These are phyloP conservation scores for Lotmaria passim DNA, from an alignment of 208 protist genomes.

Conservation along the genomic window DNA sequence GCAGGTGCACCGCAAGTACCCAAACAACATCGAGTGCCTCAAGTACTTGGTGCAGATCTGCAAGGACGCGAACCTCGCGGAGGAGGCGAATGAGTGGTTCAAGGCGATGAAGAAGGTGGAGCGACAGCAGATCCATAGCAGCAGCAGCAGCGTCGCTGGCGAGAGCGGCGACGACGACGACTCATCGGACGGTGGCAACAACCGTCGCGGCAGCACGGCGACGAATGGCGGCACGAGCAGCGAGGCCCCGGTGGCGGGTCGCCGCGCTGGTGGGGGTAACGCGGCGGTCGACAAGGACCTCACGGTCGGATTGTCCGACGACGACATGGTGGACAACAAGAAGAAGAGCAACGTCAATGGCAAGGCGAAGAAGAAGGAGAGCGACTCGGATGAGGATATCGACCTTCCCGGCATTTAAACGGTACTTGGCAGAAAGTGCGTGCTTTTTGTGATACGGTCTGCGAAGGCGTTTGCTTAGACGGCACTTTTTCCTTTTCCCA, in stretches of 20 bases:
- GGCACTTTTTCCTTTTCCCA: not conserved
- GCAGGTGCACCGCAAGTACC: constrained; percentile 90
- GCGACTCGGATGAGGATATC: constrained; percentile 77
- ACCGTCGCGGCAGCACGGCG: constrained; percentile 15
- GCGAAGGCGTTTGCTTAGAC: not conserved
- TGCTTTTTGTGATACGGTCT: no score
- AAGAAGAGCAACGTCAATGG: constrained; percentile 15
- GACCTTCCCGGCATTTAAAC: constrained; percentile 72
- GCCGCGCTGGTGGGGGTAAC: constrained; percentile 26
- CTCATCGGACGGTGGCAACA: constrained; percentile 23
- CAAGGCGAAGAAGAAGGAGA: constrained; percentile 42
- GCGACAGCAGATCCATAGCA: constrained; percentile 56
- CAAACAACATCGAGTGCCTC: constrained; percentile 96
- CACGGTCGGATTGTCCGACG: constrained; percentile 43
- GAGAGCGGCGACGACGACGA: constrained; percentile 32
- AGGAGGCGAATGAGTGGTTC: constrained; percentile 93
- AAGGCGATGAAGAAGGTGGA: constrained; percentile 85
- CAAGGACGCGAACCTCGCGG: constrained; percentile 86
- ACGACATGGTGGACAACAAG: constrained; percentile 39
- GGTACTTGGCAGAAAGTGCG: no score
- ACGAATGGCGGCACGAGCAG: constrained; percentile 16
- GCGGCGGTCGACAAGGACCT: constrained; percentile 34
- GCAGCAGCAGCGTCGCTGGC: constrained; percentile 35
- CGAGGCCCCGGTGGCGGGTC: constrained; percentile 33
- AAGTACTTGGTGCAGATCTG: constrained; percentile 95